Percentiles rank a stretch among this genome's conserved stretches.
These are phyloP conservation scores for Sordaria brevicollis DNA, from an alignment of 495 filamentous ascomycete genomes.

Conservation along the genomic window DNA sequence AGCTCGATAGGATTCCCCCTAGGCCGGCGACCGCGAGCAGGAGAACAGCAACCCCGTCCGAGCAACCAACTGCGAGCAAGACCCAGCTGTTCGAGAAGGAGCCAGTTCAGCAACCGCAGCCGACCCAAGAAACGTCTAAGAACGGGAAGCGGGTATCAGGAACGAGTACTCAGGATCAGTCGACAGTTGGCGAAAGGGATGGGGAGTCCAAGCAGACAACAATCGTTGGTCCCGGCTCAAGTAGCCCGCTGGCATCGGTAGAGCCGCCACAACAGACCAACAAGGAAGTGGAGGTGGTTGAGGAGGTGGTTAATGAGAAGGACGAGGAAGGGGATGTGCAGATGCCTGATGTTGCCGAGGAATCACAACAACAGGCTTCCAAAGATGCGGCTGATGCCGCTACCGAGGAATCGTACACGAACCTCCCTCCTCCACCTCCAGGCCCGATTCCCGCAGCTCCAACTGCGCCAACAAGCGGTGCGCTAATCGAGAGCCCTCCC, in stretches of 20 bases:
- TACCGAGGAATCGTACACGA: constrained; percentile 28
- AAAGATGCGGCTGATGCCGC: constrained; percentile 10
- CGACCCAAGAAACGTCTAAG: constrained; percentile 21
- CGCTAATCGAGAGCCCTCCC: constrained; percentile 18
- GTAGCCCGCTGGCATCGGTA: constrained; percentile 34
- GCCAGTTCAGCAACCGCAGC: constrained; percentile 17
- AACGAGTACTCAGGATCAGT: constrained; percentile 32
- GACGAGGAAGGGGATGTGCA: constrained; percentile 51
- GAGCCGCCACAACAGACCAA: constrained; percentile 25
- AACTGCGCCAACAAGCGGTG: constrained; percentile 13
- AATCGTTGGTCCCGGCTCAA: constrained; percentile 23
- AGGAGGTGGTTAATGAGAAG: constrained; percentile 17
- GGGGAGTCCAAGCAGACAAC: constrained; percentile 38
- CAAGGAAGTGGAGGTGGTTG: constrained; percentile 15
- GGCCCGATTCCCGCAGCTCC: constrained; percentile 30
- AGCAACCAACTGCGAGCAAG: constrained; percentile 44
- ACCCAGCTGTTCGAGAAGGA: constrained; percentile 38
- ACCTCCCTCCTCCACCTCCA: constrained; percentile 51
- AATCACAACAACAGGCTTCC: constrained; percentile 7
- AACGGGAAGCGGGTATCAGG: constrained; percentile 35
- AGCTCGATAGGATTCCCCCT: constrained; percentile 44
- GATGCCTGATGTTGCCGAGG: constrained; percentile 46
- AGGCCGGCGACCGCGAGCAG: constrained; percentile 44
- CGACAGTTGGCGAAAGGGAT: constrained; percentile 31
- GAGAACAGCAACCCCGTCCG: constrained; percentile 40